phyloP scores from a whole-genome alignment of 257 asterid genomes.

The Cinchona pubescens region DNA sequence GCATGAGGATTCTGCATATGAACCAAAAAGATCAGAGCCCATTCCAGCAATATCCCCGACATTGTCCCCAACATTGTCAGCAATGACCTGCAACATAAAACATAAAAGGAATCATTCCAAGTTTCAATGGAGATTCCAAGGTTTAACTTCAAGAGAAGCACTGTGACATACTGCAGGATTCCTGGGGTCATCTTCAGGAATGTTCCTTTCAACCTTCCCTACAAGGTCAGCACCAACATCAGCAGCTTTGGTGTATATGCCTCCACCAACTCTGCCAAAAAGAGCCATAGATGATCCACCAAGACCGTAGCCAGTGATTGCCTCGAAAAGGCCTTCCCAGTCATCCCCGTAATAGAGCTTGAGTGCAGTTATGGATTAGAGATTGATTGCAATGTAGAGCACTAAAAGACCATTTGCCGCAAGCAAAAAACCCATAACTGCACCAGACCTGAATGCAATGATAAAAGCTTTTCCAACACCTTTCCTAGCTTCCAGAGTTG shows the following conservation, averaged over 20 bases:
- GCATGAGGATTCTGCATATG: slow-evolving; percentile 51
- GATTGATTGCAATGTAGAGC: slow-evolving; percentile 65
- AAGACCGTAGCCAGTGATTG: slow-evolving; percentile 87
- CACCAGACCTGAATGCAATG: slow-evolving; percentile 53
- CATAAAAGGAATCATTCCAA: not conserved
- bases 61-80: slow-evolving; percentile 92
- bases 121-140: not conserved
- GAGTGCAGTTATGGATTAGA: too few species aligned
- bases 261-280: slow-evolving; percentile 95
- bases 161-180: slow-evolving; percentile 44
- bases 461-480: slow-evolving; percentile 63
- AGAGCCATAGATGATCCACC: slow-evolving; percentile 96
- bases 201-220: slow-evolving; percentile 53
- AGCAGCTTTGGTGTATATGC: slow-evolving; percentile 75
- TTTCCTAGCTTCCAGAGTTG: slow-evolving; percentile 85
- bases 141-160: not conserved
- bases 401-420: slow-evolving; percentile 88
- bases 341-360: slow-evolving; percentile 83
- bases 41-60: slow-evolving; percentile 97
- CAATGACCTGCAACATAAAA: slow-evolving; percentile 66
- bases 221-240: slow-evolving; percentile 61
- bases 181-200: slow-evolving; percentile 55
- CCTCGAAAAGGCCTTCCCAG: slow-evolving; percentile 91
- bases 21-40: slow-evolving; percentile 57
- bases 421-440: slow-evolving; percentile 95